Evolutionary conservation across 768 basidiomycete genomes (phyloP).

Genomic region (Lactarius akahatsu): DNA sequence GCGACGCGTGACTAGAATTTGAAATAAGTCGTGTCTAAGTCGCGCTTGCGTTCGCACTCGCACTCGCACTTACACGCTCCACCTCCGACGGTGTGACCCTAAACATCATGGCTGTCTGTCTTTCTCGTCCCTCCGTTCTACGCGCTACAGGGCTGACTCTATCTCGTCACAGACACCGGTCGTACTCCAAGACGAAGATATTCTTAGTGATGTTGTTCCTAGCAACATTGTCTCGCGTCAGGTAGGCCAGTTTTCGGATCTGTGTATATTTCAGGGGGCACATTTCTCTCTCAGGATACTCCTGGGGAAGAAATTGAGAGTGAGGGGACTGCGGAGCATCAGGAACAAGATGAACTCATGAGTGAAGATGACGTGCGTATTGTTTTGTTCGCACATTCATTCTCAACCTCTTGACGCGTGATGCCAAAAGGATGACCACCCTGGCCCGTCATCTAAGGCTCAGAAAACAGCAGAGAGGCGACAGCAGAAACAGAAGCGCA

Average conservation of each 20-base stretch:
- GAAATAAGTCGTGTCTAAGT: background rate
- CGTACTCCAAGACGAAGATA: conserved; percentile 62
- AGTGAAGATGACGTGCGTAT: conserved; percentile 44
- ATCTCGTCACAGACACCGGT: conserved; percentile 22
- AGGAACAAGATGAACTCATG: conserved; percentile 59
- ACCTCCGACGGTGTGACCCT: conserved; percentile 5
- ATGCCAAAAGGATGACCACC: conserved; percentile 41
- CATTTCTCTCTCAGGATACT: conserved; percentile 46
- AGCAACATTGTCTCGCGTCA: conserved; percentile 90
- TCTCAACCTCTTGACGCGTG: conserved; percentile 38
- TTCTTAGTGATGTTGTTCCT: conserved; percentile 87
- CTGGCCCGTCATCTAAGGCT: conserved; percentile 38
- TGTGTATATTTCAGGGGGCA: conserved; percentile 18
- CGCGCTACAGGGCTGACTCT: conserved; percentile 1
- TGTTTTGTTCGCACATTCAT: conserved; percentile 2
- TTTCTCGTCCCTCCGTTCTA: conserved; percentile 3
- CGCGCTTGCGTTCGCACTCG: background rate
- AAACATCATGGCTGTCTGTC: conserved; percentile 30
- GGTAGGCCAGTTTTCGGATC: conserved; percentile 42
- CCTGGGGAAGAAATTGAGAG: conserved; percentile 74
- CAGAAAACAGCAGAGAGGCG: conserved; percentile 42
- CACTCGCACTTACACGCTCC: background rate
- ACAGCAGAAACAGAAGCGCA: conserved; percentile 54
- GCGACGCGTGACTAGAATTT: conserved; percentile 21
- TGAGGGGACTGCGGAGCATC: conserved; percentile 53